Evolutionary conservation across 106 monocot species (phyloP).

Genomic region (Phalaenopsis aphrodite): DNA sequence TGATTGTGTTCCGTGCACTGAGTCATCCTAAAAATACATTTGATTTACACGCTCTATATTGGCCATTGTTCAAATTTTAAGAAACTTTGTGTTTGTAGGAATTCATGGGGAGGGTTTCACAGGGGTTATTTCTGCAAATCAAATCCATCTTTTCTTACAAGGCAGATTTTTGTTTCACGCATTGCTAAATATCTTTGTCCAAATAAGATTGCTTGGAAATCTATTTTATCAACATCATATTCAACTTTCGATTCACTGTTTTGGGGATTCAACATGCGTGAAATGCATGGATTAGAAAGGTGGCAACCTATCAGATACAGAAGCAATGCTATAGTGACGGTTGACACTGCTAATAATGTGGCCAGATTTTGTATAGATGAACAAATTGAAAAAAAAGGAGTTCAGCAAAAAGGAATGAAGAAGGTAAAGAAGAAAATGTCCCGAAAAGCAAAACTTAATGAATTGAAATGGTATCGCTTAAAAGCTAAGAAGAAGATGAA

Average conservation of each 20-base stretch:
- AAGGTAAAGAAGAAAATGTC: conserved; percentile 51
- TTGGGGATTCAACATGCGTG: conserved; percentile 1
- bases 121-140: background rate
- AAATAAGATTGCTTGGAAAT: background rate
- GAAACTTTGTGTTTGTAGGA: conserved; percentile 16
- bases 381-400: conserved; percentile 15
- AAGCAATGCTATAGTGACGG: conserved; percentile 47
- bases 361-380: conserved; percentile 50
- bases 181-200: conserved; percentile 7
- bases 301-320: conserved; percentile 19
- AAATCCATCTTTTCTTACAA: background rate
- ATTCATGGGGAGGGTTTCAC: conserved; percentile 5
- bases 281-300: conserved; percentile 4
- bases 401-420: conserved; percentile 19
- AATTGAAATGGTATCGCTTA: conserved; percentile 78
- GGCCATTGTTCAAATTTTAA: background rate
- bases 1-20: background rate
- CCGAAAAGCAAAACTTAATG: conserved; percentile 65
- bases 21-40: background rate
- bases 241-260: conserved; percentile 1
- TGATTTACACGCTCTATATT: background rate
- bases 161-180: conserved; percentile 7
- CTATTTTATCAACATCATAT: conserved; percentile 5
- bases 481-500: conserved; percentile 97
- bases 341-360: conserved; percentile 36